Percentiles rank a stretch among this genome's conserved stretches.
Conservation (phyloP, 768 basidiomycete genomes). For the Plicaturopsis crispa region DNA sequence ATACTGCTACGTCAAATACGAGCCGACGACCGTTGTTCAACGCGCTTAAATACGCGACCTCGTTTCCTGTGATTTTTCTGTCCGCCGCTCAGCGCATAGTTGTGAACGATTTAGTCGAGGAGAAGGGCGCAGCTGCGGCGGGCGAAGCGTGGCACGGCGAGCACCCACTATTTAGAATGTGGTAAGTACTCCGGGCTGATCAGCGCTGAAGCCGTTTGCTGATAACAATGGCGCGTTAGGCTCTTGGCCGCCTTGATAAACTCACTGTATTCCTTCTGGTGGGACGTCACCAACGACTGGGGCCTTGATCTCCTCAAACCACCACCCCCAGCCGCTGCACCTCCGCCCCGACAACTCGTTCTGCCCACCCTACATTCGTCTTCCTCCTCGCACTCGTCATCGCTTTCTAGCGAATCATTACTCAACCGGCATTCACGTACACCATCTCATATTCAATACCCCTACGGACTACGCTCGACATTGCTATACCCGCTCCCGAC, state of each 20-base stretch:
- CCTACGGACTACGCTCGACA: constrained; percentile 66
- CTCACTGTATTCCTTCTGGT: constrained; percentile 96
- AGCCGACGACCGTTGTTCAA: constrained; percentile 77
- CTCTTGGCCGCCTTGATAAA: constrained; percentile 79
- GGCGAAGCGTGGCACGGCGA: constrained; percentile 64
- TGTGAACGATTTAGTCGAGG: constrained; percentile 45
- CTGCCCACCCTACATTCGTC: constrained; percentile 39
- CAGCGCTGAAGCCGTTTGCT: background rate
- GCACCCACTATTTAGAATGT: constrained; percentile 74
- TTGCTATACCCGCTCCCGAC: constrained; percentile 75
- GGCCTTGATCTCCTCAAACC: constrained; percentile 70
- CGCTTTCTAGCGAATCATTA: constrained; percentile 13
- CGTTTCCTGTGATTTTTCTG: constrained; percentile 93
- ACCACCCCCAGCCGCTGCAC: constrained; percentile 16
- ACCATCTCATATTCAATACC: constrained; percentile 29
- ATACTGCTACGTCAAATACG: constrained; percentile 51
- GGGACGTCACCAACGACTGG: constrained; percentile 99
- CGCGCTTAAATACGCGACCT: constrained; percentile 92
- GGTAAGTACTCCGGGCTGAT: constrained; percentile 43
- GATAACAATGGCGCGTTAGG: constrained; percentile 35
- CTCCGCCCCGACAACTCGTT: constrained; percentile 35
- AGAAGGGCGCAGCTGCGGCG: constrained; percentile 35
- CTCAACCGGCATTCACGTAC: constrained; percentile 8
- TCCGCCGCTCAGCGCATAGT: constrained; percentile 84
- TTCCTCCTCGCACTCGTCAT: constrained; percentile 12